Base-by-base conservation (phyloP, 768 basidiomycete genomes). In the Tricholoma hemisulphureum region DNA sequence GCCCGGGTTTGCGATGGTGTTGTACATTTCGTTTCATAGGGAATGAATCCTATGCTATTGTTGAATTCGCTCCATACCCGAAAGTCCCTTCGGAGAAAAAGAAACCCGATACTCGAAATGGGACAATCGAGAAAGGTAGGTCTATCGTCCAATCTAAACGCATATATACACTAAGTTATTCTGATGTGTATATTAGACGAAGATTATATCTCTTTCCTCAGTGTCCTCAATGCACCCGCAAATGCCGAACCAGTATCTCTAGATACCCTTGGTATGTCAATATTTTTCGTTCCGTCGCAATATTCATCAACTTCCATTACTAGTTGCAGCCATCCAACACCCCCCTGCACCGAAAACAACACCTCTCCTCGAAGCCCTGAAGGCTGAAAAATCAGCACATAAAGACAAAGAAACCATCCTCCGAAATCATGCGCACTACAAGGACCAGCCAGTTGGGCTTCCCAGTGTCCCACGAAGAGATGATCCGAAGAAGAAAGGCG, bases 1-100 rank as follows among this genome's bases (percentile, higher is more conserved):
- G 21, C 31, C 8, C 43, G 46, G 14, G 57, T 23, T 50, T 39
- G 24, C 46, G 51, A 14, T 21, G 6, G 32, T 20, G 20, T 51
- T 45, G n/a, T 20, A 28, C n/a, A 50, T 54, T 39, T 29, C 53
- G 28, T 55, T 45, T 20, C 20, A 5, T 62, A 96, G 96, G 96
- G 14, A 89, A 88, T 65, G 93, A 96, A 68, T 91, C 86, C 2
- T 80, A 88, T 50, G 95, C 92, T 1, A 78, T 97, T 4, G 94
- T 99, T 6, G 96, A 99, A 72, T 98, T 91, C 66, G 91, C 97
- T 0, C 93, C 95, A 4, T 92, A 89, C 61, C 95, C 94, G 70
- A 97, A 94, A 67, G 73, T 89, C 10, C 92, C 95, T 0, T 67
- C 81, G 0, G 85, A 89, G 71, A 86, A 86, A 71, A 77, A 75